phyloP scores from a whole-genome alignment of 805 yeast genomes.

The Zygotorulaspora florentina region DNA sequence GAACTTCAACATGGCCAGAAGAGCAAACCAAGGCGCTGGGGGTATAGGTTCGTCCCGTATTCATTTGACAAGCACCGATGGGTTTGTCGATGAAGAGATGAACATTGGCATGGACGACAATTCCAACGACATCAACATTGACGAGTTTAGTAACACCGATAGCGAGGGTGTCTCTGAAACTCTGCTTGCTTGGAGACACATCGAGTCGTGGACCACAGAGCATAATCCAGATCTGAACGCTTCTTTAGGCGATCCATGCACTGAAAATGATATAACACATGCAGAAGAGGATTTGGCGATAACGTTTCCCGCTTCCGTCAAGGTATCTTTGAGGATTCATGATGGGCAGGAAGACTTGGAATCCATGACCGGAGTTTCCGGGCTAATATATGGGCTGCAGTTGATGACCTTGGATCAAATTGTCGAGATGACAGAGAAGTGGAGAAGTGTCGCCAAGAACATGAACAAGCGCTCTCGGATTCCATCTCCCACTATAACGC shows the following conservation, averaged over 20 bases:
- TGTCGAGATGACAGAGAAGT: slow-evolving; percentile 72
- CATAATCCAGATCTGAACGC: slow-evolving; percentile 79
- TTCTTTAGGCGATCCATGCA: slow-evolving; percentile 73
- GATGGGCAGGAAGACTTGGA: slow-evolving; percentile 89
- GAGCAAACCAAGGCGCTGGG: slow-evolving; percentile 16
- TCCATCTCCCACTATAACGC: slow-evolving; percentile 11
- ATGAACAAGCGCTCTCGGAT: slow-evolving; percentile 29
- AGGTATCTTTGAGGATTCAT: slow-evolving; percentile 73
- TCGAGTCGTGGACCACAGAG: slow-evolving; percentile 75
- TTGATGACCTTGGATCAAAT: slow-evolving; percentile 78
- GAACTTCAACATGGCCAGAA: slow-evolving; percentile 28
- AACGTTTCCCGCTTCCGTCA: slow-evolving; percentile 72
- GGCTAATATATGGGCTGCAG: slow-evolving; percentile 76
- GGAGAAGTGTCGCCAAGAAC: slow-evolving; percentile 70
- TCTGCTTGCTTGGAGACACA: slow-evolving; percentile 81
- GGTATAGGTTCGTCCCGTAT: slow-evolving; percentile 17
- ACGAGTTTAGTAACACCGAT: slow-evolving; percentile 19
- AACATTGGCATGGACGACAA: slow-evolving; percentile 15
- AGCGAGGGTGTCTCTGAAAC: slow-evolving; percentile 70
- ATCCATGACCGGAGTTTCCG: slow-evolving; percentile 60
- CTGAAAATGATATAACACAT: slow-evolving; percentile 71
- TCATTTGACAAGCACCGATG: slow-evolving; percentile 15
- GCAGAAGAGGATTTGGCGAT: slow-evolving; percentile 79
- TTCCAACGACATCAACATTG: slow-evolving; percentile 42
- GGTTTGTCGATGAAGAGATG: slow-evolving; percentile 18